Evolutionary conservation across 2,329 filamentous ascomycete genomes (phyloP), one percentile per base, ranked within the genome.

Genomic region (Lecanicillium sp.): DNA sequence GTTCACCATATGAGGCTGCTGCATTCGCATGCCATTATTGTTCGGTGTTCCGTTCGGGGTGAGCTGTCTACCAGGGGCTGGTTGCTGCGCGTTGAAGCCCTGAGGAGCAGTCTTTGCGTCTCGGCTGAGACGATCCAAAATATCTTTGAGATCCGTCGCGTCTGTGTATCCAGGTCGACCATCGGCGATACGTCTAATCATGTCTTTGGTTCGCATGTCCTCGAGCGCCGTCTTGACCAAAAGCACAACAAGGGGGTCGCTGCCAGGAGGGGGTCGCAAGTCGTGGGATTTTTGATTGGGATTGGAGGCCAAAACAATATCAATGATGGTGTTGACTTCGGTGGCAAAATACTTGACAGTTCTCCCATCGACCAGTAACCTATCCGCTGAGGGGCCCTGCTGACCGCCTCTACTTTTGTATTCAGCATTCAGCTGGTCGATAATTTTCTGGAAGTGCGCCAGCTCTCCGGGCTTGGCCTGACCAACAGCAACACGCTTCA

Each of bases 401-500:
- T 73, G 68, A 0, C 67, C 68, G 7, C 74, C 73, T 32, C 68
- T 77, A 33, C 67, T 72, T 56, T 74, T 75, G 55, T 77, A 77
- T 51, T 81, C 77, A 1, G 65, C 65, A 2, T 84, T 90, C 49
- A 93, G 77, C 60, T 89, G 82, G 58, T 90, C 85, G 52, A 93
- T 93, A 35, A 93, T 87, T 41, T 75, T 76, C 61, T 93, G 87
- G 56, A 93, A 93, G 52, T 83, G 79, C 39, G 81, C 80, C 11
- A 93, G 68, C 61, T 93, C 86, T 12, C 81, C 77, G 30, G 80
- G 77, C 11, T 78, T 81, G 0, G 87, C 87, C 55, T 84, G 77
- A 1, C 87, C 87, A 23, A 83, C 81, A 0, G 87, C 87, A 1
- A 93, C 87, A 45, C 87, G 80, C 62, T 88, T 88, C 87, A 93